These are phyloP conservation scores for Euphrasia arctica DNA, from an alignment of 305 asterid genomes.

Conservation along the genomic window DNA sequence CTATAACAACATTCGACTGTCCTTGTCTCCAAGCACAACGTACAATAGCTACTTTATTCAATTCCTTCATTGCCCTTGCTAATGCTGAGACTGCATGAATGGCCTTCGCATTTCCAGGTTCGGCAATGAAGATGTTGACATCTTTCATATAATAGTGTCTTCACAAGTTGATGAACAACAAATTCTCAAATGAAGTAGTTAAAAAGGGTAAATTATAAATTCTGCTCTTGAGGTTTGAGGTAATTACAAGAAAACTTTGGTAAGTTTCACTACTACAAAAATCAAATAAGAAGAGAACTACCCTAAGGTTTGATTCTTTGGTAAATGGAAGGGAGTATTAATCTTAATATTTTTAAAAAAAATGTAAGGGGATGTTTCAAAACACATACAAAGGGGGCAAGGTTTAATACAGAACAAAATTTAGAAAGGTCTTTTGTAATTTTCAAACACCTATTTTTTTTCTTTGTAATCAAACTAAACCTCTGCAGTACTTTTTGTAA, in stretches of 20 bases:
- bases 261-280: neutral
- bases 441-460: neutral
- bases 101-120: conserved; percentile 78
- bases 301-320: neutral
- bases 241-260: neutral
- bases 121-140: conserved; percentile 85
- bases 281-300: too few species aligned
- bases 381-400: neutral
- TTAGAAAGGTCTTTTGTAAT: neutral
- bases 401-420: neutral
- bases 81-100: conserved; percentile 74
- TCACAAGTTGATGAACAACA: conserved; percentile 30
- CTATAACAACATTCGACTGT: conserved; percentile 80
- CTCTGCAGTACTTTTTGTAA: neutral
- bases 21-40: conserved; percentile 99
- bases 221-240: neutral
- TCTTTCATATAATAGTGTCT: conserved; percentile 96
- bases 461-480: neutral
- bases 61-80: conserved; percentile 92
- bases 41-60: conserved; percentile 77
- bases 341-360: neutral
- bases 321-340: neutral
- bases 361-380: neutral
- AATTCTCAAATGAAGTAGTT: conserved; percentile 19
- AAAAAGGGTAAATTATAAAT: neutral